phyloP scores from a whole-genome alignment of 495 filamentous ascomycete genomes.

The Trichocladium antarcticum region DNA sequence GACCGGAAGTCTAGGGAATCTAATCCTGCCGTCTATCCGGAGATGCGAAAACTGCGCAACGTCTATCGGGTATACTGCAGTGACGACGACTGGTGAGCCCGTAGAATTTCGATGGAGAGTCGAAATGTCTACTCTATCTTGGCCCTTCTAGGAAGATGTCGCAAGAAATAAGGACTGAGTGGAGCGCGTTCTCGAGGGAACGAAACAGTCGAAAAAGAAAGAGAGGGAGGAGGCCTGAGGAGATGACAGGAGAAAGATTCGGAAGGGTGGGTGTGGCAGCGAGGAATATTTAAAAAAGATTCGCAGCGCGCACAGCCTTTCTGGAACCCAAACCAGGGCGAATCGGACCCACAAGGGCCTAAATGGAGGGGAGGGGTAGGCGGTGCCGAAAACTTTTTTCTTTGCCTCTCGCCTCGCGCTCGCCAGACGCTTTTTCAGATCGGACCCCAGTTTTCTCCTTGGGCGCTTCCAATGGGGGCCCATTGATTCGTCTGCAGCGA shows the following conservation, averaged over 20 bases:
- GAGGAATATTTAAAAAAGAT: constrained; percentile 20
- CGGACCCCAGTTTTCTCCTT: constrained; percentile 12
- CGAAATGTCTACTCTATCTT: constrained; percentile 32
- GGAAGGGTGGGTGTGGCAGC: constrained; percentile 9
- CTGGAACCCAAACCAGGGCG: constrained; percentile 5
- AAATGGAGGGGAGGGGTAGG: constrained; percentile 23
- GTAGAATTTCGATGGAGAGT: constrained; percentile 32
- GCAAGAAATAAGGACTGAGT: constrained; percentile 24
- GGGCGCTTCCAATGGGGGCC: background rate
- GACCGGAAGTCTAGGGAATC: constrained; percentile 16
- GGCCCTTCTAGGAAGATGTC: constrained; percentile 24
- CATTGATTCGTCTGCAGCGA: constrained; percentile 16
- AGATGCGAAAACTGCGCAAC: constrained; percentile 5
- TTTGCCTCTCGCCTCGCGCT: background rate
- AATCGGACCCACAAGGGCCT: constrained; percentile 9
- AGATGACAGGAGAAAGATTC: constrained; percentile 6
- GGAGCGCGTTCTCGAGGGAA: constrained; percentile 21
- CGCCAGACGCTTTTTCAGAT: background rate
- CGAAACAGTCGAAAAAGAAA: constrained; percentile 21
- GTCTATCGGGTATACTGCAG: constrained; percentile 23
- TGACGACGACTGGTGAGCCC: constrained; percentile 17
- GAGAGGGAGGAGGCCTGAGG: constrained; percentile 18
- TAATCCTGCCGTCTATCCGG: constrained; percentile 24
- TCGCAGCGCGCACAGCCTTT: constrained; percentile 16
- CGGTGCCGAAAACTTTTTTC: constrained; percentile 23